Conservation (phyloP, 805 yeast genomes). For the Suhomyces pyralidae region DNA sequence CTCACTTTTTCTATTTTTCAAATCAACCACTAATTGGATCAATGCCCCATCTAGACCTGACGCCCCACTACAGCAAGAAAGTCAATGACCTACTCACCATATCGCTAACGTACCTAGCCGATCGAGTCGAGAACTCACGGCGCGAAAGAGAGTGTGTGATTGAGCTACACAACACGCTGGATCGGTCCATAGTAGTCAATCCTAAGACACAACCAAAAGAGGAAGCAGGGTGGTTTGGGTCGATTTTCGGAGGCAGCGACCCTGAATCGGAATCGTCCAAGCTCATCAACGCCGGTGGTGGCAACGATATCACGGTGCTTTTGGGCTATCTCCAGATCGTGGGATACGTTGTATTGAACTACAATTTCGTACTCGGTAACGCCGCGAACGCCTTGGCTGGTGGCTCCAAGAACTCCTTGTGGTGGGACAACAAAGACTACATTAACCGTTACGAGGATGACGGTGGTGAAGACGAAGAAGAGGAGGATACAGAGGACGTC, state of each 20-base stretch:
- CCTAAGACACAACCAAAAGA: slow-evolving; percentile 5
- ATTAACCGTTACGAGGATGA: slow-evolving; percentile 20
- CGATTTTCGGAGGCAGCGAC: neutral
- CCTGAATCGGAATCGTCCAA: neutral
- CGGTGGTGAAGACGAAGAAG: slow-evolving; percentile 12
- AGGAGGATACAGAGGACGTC: slow-evolving; percentile 20
- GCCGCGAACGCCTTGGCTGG: slow-evolving; percentile 7
- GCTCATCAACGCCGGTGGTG: neutral
- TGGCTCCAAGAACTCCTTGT: slow-evolving; percentile 1
- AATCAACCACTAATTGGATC: neutral
- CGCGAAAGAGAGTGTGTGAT: slow-evolving; percentile 18
- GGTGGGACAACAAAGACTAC: slow-evolving; percentile 39
- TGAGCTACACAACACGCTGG: slow-evolving; percentile 20
- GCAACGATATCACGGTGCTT: slow-evolving; percentile 16
- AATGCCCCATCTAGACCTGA: neutral
- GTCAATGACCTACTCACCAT: slow-evolving; percentile 21
- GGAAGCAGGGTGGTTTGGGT: slow-evolving; percentile 7
- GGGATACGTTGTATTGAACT: slow-evolving; percentile 39
- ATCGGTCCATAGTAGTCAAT: slow-evolving; percentile 11
- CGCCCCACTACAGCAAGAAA: slow-evolving; percentile 15
- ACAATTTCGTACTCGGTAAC: slow-evolving; percentile 23
- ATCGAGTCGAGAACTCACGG: neutral
- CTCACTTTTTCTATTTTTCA: neutral
- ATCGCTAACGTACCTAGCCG: slow-evolving; percentile 15
- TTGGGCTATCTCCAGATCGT: slow-evolving; percentile 39